These are phyloP conservation scores for Eremomyces bilateralis DNA, from an alignment of 495 filamentous ascomycete genomes.

Conservation along the genomic window DNA sequence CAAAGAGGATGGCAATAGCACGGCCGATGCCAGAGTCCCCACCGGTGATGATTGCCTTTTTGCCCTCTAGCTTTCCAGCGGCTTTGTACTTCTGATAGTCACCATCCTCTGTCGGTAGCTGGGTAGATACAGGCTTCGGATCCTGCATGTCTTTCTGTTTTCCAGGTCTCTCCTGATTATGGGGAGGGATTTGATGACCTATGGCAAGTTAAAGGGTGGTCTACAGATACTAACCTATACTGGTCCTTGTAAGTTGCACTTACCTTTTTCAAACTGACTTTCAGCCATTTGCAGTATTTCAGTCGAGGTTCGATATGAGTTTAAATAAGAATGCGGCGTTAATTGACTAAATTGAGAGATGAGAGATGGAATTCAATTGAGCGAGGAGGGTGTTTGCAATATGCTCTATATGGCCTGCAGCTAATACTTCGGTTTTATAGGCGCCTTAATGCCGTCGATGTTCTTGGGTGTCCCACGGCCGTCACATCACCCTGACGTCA, in stretches of 20 bases:
- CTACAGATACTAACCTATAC: not conserved
- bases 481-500: too few relatives aligned
- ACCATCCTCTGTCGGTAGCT: slow-evolving; percentile 47
- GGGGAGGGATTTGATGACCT: slow-evolving; percentile 51
- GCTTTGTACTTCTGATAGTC: slow-evolving; percentile 57
- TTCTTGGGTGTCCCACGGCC: too few relatives aligned
- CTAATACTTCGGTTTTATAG: too few relatives aligned
- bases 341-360: too few relatives aligned
- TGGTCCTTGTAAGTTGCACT: not conserved
- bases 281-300: too few relatives aligned
- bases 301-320: too few relatives aligned
- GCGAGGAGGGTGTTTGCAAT: too few relatives aligned
- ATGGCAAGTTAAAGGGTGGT: not conserved
- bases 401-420: too few relatives aligned
- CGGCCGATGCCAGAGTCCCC: slow-evolving; percentile 71
- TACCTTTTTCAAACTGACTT: too few relatives aligned
- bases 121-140: slow-evolving; percentile 36
- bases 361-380: too few relatives aligned
- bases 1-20: slow-evolving; percentile 54
- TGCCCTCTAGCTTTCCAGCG: slow-evolving; percentile 53
- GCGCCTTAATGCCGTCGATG: too few relatives aligned
- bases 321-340: too few relatives aligned
- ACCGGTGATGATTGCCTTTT: slow-evolving; percentile 61
- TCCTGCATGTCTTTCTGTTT: slow-evolving; percentile 40
- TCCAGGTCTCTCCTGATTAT: slow-evolving; percentile 46